Evolutionary conservation across 306 rosid species (phyloP), one percentile per base, ranked within the genome.

Genomic region (Malus fusca): DNA sequence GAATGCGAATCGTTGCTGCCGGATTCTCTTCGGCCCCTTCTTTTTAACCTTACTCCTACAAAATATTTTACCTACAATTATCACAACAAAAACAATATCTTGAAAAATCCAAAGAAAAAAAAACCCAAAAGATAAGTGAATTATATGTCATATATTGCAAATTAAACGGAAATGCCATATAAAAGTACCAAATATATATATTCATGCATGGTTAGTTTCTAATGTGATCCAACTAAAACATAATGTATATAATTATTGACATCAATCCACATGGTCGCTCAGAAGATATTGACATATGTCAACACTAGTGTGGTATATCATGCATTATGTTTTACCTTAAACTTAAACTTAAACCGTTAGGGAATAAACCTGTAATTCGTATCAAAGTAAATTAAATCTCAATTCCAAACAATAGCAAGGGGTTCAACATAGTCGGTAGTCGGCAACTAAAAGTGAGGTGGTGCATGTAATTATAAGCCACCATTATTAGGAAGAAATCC

Each of bases 1-100:
- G 78, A 95, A 95, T 48, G 97, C 98, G 84, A 92, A 86, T 77
- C 98, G 84, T 8, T 90, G 97, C 79, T 89, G 97, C 88, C 93
- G 87, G 56, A 95, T 83, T 83, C 97, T 88, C 87, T 90, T 90
- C 84, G 88, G 91, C 84, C 89, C 98, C 90, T 89, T 92, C 78
- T 87, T 88, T 73, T 86, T 88, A 33, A 84, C 81, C 84, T 90
- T 92, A 66, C 80, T 83, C 88, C 98, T 95, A 82, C 94, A 81
- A 80, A 75, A 80, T 76, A 82, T 69, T 72, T 73, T 63, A 75
- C 80, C 84, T 69, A 78, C 81, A 84, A 72, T 77, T 76, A 78
- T 79, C 79, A 86, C 78, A 77, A 80, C 51, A 58, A 76, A 82
- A 77, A 71, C 25, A 80, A 31, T 48, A 74, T 44, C 72, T 61